Conservation (phyloP, 2,329 filamentous ascomycete genomes). For the Aureobasidium sp. region DNA sequence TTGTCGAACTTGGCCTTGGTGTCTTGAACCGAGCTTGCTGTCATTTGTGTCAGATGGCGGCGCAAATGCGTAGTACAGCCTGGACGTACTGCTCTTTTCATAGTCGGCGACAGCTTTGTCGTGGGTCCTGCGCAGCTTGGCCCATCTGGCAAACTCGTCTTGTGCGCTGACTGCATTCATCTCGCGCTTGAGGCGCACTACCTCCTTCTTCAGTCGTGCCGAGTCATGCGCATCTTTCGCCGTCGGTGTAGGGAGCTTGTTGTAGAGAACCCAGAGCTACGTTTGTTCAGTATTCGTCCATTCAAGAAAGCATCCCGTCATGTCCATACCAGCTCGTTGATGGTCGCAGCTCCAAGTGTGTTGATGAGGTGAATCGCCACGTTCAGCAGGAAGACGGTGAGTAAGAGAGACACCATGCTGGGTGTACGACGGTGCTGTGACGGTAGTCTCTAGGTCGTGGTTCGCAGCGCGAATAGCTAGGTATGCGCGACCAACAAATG, state of each 20-base stretch:
- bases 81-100: constrained; percentile 67
- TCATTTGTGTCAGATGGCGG: neutral
- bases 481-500: neutral
- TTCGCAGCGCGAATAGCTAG: neutral
- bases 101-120: constrained; percentile 69
- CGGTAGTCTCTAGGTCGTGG: neutral
- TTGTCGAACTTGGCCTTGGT: constrained; percentile 69
- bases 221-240: constrained; percentile 60
- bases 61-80: neutral
- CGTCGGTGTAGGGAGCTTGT: constrained; percentile 63
- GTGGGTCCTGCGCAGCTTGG: constrained; percentile 57
- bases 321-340: constrained; percentile 36
- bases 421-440: neutral
- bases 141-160: constrained; percentile 83
- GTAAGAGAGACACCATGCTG: constrained; percentile 68
- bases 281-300: constrained; percentile 1
- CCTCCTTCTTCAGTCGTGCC: constrained; percentile 64
- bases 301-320: neutral
- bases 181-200: constrained; percentile 71
- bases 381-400: constrained; percentile 74
- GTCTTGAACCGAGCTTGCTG: constrained; percentile 48
- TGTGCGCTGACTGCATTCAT: constrained; percentile 86
- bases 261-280: constrained; percentile 82
- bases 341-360: constrained; percentile 65
- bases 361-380: constrained; percentile 75